A percentile compares a stretch with the other conserved stretches of the same genome.
Evolutionary conservation across 2,329 filamentous ascomycete genomes (phyloP).

Genomic region (Colletotrichum kahawae): DNA sequence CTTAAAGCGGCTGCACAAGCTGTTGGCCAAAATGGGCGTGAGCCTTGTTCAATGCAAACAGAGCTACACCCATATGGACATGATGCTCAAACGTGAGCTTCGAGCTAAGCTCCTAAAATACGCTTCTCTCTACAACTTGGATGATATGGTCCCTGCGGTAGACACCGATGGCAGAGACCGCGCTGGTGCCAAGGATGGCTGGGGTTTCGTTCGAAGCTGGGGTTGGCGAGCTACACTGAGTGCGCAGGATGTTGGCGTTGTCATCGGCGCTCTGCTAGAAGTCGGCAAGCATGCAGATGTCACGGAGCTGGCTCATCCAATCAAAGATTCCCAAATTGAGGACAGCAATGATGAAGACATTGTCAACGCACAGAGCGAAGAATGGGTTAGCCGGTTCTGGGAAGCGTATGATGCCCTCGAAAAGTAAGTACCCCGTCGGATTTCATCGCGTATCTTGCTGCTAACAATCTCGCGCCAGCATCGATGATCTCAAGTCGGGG

Average conservation of each 20-base stretch:
- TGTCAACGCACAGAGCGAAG: constrained; percentile 60
- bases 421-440: constrained; percentile 53
- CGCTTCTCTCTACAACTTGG: constrained; percentile 89
- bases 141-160: constrained; percentile 85
- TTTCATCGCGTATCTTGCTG: constrained; percentile 51
- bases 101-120: constrained; percentile 88
- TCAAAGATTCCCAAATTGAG: constrained; percentile 38
- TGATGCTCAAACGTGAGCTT: constrained; percentile 89
- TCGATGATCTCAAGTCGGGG: constrained; percentile 77
- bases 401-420: constrained; percentile 75
- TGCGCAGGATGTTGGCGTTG: constrained; percentile 91
- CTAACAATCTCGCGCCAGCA: constrained; percentile 53
- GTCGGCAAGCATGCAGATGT: constrained; percentile 69
- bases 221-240: constrained; percentile 95
- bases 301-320: constrained; percentile 31
- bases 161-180: constrained; percentile 73
- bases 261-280: constrained; percentile 90
- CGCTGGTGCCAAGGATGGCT: constrained; percentile 82
- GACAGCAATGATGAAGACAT: constrained; percentile 47
- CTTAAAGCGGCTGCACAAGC: constrained; percentile 86
- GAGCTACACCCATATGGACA: constrained; percentile 98
- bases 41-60: constrained; percentile 93
- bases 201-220: constrained; percentile 98
- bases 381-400: constrained; percentile 73
- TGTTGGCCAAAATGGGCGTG: constrained; percentile 97